Conservation (phyloP, 2,329 filamentous ascomycete genomes). For the Curvularia sp. region DNA sequence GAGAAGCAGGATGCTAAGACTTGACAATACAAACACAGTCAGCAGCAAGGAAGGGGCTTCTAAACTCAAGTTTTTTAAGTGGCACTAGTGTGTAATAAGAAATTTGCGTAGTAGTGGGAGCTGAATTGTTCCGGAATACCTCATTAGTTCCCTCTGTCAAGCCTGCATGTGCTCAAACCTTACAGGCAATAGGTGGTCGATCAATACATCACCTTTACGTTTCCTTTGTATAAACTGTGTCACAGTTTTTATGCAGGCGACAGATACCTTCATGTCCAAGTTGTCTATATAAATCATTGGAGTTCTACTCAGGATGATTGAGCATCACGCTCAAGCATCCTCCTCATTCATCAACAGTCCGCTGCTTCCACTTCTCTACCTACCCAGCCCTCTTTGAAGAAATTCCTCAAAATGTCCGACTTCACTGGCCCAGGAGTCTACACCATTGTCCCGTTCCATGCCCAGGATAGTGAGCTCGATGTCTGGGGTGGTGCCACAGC, state of each 20-base stretch:
- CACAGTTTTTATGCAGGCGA: background rate
- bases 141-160: too few relatives aligned
- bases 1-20: background rate
- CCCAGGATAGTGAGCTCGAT: background rate
- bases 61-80: too few relatives aligned
- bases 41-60: background rate
- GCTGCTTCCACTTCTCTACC: background rate
- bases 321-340: background rate
- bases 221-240: background rate
- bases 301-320: background rate
- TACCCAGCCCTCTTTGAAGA: too few relatives aligned
- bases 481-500: background rate
- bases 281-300: background rate
- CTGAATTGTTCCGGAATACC: too few relatives aligned
- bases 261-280: too few relatives aligned
- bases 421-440: slow-evolving; percentile 11
- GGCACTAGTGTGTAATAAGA: too few relatives aligned
- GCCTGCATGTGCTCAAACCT: too few relatives aligned
- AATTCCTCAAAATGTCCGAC: slow-evolving; percentile 1
- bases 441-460: slow-evolving; percentile 2
- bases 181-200: too few relatives aligned
- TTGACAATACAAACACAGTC: background rate
- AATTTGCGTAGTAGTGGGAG: too few relatives aligned
- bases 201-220: too few relatives aligned
- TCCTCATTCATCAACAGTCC: background rate